Conservation (phyloP, 192 early-diverging fungal species). For the Linnemannia hyalina region DNA sequence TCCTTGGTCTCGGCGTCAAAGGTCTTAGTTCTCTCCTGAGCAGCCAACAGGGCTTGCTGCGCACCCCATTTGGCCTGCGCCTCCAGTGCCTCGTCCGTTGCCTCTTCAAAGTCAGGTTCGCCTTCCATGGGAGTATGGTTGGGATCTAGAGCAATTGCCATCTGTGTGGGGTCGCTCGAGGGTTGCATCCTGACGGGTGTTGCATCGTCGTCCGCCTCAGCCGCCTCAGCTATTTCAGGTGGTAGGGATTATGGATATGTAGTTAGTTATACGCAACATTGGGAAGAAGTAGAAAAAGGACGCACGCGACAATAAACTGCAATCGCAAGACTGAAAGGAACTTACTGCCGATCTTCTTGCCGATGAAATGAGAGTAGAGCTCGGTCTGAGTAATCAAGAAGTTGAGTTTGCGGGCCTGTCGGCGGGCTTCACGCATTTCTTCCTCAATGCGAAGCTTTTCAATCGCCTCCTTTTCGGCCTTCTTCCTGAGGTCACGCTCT, state of each 20-base stretch:
- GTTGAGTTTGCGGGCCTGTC: conserved; percentile 91
- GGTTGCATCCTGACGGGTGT: conserved; percentile 39
- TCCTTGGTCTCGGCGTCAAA: conserved; percentile 74
- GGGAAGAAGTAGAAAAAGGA: neutral
- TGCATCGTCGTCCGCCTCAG: conserved; percentile 41
- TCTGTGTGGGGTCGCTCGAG: conserved; percentile 15
- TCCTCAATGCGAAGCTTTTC: conserved; percentile 85
- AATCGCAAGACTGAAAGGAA: neutral
- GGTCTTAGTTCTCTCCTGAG: conserved; percentile 71
- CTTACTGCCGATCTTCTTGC: conserved; percentile 77
- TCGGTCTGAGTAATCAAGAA: conserved; percentile 95
- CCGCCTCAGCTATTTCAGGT: conserved; percentile 32
- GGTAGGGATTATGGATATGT: neutral
- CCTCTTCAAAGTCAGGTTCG: conserved; percentile 59
- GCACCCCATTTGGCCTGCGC: conserved; percentile 81
- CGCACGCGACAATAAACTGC: no score
- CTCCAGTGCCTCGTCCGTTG: conserved; percentile 75
- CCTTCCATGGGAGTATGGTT: conserved; percentile 51
- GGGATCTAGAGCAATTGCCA: conserved; percentile 40
- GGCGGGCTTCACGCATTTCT: conserved; percentile 82
- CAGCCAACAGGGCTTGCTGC: conserved; percentile 80
- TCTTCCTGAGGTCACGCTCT: conserved; percentile 89
- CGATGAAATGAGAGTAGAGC: conserved; percentile 93
- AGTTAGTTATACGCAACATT: neutral
- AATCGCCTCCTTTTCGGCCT: conserved; percentile 87